Base-by-base conservation (phyloP, 2,329 filamentous ascomycete genomes). In the Penicillium thymicola region DNA sequence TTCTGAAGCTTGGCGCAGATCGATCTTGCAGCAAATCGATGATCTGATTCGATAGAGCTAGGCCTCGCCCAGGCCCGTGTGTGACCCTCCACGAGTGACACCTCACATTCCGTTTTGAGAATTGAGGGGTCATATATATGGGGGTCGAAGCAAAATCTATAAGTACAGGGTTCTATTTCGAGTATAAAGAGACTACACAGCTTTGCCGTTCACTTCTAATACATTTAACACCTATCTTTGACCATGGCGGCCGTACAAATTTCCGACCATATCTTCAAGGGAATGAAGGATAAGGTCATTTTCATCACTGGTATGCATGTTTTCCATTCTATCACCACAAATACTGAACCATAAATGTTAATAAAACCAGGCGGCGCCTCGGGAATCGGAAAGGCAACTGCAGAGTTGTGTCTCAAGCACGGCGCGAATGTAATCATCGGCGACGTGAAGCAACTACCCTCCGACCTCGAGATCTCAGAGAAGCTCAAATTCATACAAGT, bases 331-430 rank as follows among this genome's bases (percentile, higher is more conserved):
- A 18, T 43, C 42, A 11, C 16, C n/a, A 50, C n/a, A 21, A 37
- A 23, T 8, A 5, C 3, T 6, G 1, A 9, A 16, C 30, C 23
- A n/a, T 4, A 10, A n/a, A 28, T n/a, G 16, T 4, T 46, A 2
- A 34, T 23, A 2, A n/a, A 23, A 46, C 1, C 53, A 79, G 83
- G 84, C 47, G 81, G 81, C 54, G 82, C 81, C 0, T 84, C 82
- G 2, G 85, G 85, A 16, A 87, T 87, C 51, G 84, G 84, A 32
- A 76, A 85, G 14, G 81, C 81, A 52, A 85, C 84, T 1, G 76
- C 79, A 8, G 68, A 78, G 9, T 72, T 81, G 2, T 77, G 85
- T 14, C 72, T 86, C 8, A 71, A 76, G 0, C 68, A 79, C 0
- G 83, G 82, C 21, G 84, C 82, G 28, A 77, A 74, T 16, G 83